A percentile compares a stretch with the other conserved stretches of the same genome.
Evolutionary conservation across 306 rosid species (phyloP).

Genomic region (cucumber (Cucumis sativus)): Cucumber_9930_V3 NC_026655.2:4620001-4620500

Average conservation of each 20-base stretch:
- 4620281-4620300: background rate
- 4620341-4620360: constrained; percentile 94
- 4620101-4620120: background rate
- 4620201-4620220: background rate
- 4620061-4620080: background rate
- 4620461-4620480: background rate
- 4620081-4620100: background rate
- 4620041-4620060: background rate
- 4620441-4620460: background rate
- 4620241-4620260: background rate
- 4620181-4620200: background rate
- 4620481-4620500: too few relatives aligned
- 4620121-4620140: background rate
- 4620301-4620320: background rate
- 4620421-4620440: constrained; percentile 39
- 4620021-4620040: background rate
- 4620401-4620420: constrained; percentile 66
- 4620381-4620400: constrained; percentile 97
- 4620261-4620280: background rate
- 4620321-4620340: constrained; percentile 11
- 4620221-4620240: background rate
- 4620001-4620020: constrained; percentile 38
- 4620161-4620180: background rate
- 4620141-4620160: background rate
- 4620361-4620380: constrained; percentile 88